phyloP scores from a whole-genome alignment of 2,329 filamentous ascomycete genomes.

The Capronia coronata region DNA sequence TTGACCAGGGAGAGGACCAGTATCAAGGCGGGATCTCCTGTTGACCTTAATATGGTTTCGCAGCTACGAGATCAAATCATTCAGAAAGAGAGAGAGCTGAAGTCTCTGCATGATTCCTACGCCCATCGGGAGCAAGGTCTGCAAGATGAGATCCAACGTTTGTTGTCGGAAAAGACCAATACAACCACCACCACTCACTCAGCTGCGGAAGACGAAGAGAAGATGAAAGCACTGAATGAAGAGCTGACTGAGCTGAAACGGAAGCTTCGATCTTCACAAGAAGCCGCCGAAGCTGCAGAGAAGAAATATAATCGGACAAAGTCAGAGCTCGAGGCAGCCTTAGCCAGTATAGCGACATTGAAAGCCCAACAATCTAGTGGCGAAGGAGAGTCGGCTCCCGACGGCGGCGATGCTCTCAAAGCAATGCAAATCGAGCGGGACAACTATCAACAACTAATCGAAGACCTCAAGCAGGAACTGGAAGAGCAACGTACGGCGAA shows the following conservation, averaged over 20 bases:
- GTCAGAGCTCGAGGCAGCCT: conserved; percentile 62
- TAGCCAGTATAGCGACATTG: conserved; percentile 48
- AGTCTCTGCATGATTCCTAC: conserved; percentile 65
- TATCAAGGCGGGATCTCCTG: conserved; percentile 68
- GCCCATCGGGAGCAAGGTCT: conserved; percentile 69
- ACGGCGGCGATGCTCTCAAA: conserved; percentile 36
- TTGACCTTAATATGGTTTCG: conserved; percentile 87
- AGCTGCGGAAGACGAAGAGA: conserved; percentile 44
- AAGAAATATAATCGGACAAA: conserved; percentile 66
- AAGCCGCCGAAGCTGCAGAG: conserved; percentile 66
- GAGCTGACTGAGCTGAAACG: conserved; percentile 69
- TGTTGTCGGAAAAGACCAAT: conserved; percentile 45
- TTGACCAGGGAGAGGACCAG: conserved; percentile 88
- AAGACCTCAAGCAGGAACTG: conserved; percentile 64
- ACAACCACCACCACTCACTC: conserved; percentile 42
- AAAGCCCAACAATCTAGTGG: conserved; percentile 32
- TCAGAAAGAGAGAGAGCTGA: conserved; percentile 75
- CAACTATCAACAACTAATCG: conserved; percentile 55
- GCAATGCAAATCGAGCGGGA: conserved; percentile 47
- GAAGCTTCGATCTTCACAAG: conserved; percentile 66
- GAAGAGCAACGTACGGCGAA: conserved; percentile 74
- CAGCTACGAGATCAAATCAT: conserved; percentile 82
- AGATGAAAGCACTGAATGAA: conserved; percentile 52
- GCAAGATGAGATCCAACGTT: conserved; percentile 59
- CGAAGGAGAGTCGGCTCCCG: conserved; percentile 23